Evolutionary conservation across 2,329 filamentous ascomycete genomes (phyloP), one percentile per base, ranked within the genome.

Genomic region (Aspergillus sojae): DNA sequence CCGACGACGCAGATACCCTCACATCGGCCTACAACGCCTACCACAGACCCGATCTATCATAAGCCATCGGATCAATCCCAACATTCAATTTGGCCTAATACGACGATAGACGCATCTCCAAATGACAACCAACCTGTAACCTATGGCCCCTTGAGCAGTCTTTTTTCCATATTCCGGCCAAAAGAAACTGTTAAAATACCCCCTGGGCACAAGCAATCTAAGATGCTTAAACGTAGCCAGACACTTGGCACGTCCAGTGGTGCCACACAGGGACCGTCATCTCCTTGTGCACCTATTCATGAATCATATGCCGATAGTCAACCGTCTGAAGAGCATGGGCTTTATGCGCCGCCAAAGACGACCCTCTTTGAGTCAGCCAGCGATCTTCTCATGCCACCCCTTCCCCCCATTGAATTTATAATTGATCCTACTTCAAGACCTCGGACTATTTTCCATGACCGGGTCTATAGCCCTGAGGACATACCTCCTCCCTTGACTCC

Each of bases 351-450:
- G 4, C 95, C 95, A 0, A 91, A 88, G 71, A 98, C 95, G 0
- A 96, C 92, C 0, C 91, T 99, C 66, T 96, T 99, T 64, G 95
- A 99, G 79, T 94, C 94, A 5, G 95, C 95, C 0, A 92, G 93
- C 12, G 94, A 99, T 76, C 81, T 99, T 3, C 85, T 99, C 46
- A 96, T 94, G 75, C 95, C 95, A 5, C 94, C 93, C 55, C 80
- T 98, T 39, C 94, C 95, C 19, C 86, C 91, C 0, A 83, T 87
- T 3, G 89, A 93, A 52, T 99, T 93, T 77, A 83, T 99, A 43
- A 86, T 94, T 58, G 91, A 98, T 70, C 94, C 95, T 9, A 85
- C 89, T 1, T 90, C 88, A 57, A 89, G 95, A 19, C 89, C 93
- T 0, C 88, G 93, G 54, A 94, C 94, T 1, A 99, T 99, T 64